Base-by-base conservation (phyloP, 345 rosid species). In the Hibiscus mutabilis region DNA sequence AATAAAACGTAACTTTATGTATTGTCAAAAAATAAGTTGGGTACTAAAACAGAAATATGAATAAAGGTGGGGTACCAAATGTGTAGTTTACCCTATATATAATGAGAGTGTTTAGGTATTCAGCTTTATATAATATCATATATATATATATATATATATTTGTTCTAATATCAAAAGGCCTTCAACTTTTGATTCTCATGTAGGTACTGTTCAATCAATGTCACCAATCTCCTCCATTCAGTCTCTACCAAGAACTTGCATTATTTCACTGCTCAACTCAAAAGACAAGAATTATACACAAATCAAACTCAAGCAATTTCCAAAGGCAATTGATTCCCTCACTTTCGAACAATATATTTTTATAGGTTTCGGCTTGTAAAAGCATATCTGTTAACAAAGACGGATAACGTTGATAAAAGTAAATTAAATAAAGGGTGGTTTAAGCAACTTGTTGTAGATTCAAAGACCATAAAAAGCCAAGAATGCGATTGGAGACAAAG, bases 401-500 rank as follows among this genome's bases (percentile, higher is more conserved):
- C 14, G 2, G 44, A 60, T 31, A 33, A 58, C n/a, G 62, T 25
- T 25, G 33, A 58, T 13, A 29, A 58, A 42, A 25, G 25, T 25
- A 13, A 58, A 12, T n/a, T 57, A 11, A 10, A 27, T 12, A 24
- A 58, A 58, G 35, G 35, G 62, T 58, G 15, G n/a, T 58, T 58
- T 42, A 13, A 18, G 21, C 16, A 8, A 33, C 35, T 6, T 62
- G 14, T 42, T 35, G 47, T 8, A 9, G 46, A 35, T 62, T 35
- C 66, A 62, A 62, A 35, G 47, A 35, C 24, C 14, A 8, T 9
- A 61, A 61, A 61, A 65, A 65, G 53, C 53, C 29, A 65, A 65
- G 53, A 18, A 65, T 11, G 60, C 31, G 4, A 64, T 12, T 40
- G 33, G 53, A 13, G 69, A 65, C 13, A 33, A 61, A 44, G 42